Conservation (phyloP, 2,329 filamentous ascomycete species). For the Penicillium verrucosum region DNA sequence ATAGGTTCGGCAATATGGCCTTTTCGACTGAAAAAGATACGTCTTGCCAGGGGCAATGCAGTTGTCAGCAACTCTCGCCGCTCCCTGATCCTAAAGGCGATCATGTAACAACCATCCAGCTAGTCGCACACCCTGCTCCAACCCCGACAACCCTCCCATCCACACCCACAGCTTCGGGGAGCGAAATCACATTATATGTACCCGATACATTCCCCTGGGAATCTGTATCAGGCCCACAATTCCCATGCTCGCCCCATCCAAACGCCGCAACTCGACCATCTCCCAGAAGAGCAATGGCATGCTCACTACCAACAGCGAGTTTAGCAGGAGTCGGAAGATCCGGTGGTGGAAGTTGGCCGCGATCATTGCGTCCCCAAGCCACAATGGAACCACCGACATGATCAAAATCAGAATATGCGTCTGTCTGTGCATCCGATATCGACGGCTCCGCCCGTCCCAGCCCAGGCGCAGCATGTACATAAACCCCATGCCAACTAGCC, state of each 20-base stretch:
- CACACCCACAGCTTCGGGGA: conserved; percentile 51
- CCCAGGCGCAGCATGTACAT: conserved; percentile 52
- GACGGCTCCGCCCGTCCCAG: background rate
- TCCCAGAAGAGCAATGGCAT: conserved; percentile 69
- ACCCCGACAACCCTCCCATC: conserved; percentile 54
- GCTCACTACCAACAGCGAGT: conserved; percentile 86
- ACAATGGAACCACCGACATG: conserved; percentile 55
- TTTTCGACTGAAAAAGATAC: conserved; percentile 40
- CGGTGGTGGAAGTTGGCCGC: conserved; percentile 70
- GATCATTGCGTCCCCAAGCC: conserved; percentile 81
- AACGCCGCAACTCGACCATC: conserved; percentile 71
- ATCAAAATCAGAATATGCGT: conserved; percentile 24
- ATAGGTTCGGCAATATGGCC: conserved; percentile 38
- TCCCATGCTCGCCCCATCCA: conserved; percentile 98
- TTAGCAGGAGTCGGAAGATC: conserved; percentile 57
- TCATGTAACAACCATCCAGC: conserved; percentile 60
- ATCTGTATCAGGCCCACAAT: conserved; percentile 71
- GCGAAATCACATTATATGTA: conserved; percentile 64
- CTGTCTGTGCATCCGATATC: background rate
- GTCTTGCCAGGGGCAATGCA: background rate
- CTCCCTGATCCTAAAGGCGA: background rate
- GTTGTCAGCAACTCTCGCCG: background rate
- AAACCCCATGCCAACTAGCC: conserved; percentile 80
- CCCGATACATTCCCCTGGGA: conserved; percentile 65
- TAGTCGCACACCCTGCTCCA: conserved; percentile 87